phyloP scores from a whole-genome alignment of 1,284 basidiomycete genomes.

The Xanthoconium separans region DNA sequence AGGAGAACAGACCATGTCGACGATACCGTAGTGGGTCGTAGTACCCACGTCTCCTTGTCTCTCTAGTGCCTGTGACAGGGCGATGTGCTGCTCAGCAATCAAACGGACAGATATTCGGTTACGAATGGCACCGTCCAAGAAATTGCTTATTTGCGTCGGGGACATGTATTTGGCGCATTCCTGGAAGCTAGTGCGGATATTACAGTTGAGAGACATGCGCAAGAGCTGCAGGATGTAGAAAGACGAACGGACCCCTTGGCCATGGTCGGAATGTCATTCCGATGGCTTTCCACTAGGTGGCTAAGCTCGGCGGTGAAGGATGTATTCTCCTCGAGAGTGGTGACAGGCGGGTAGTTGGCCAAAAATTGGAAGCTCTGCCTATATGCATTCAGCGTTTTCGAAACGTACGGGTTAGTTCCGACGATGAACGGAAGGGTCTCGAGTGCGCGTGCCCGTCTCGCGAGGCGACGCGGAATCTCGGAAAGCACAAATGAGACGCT shows the following conservation, averaged over 20 bases:
- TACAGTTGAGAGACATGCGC: constrained; percentile 1
- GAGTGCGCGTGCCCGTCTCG: constrained; percentile 66
- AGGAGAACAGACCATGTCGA: constrained; percentile 70
- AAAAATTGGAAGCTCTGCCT: constrained; percentile 73
- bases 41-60: constrained; percentile 32
- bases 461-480: constrained; percentile 74
- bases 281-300: constrained; percentile 73
- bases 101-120: constrained; percentile 86
- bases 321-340: constrained; percentile 67
- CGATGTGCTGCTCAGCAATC: constrained; percentile 91
- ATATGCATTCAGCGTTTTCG: constrained; percentile 72
- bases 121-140: constrained; percentile 83
- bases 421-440: constrained; percentile 83
- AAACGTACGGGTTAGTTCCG: constrained; percentile 86
- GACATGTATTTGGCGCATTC: constrained; percentile 86
- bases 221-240: not conserved
- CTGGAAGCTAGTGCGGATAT: constrained; percentile 61
- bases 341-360: constrained; percentile 67
- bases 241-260: constrained; percentile 70
- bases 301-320: constrained; percentile 68
- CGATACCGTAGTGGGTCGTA: constrained; percentile 56
- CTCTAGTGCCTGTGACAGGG: constrained; percentile 66
- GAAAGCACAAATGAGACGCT: constrained; percentile 69
- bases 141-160: constrained; percentile 70
- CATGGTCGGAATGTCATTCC: constrained; percentile 87